Conservation (phyloP, 2,329 filamentous ascomycete genomes). For the Arachnomyces sp. region DNA sequence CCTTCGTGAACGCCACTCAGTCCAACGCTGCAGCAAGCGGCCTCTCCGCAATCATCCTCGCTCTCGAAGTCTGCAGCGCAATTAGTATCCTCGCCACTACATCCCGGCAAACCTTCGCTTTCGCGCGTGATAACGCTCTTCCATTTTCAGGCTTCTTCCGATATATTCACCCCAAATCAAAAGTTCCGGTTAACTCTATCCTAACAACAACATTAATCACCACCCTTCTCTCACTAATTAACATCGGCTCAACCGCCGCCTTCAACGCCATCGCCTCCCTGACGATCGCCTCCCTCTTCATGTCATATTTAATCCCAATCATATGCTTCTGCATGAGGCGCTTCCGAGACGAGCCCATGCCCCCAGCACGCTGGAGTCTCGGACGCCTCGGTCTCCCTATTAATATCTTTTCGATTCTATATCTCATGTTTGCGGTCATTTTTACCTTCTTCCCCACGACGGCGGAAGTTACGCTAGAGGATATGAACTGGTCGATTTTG, state of each 20-base stretch:
- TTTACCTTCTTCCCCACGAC: slow-evolving; percentile 23
- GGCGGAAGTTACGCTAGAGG: slow-evolving; percentile 10
- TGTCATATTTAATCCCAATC: slow-evolving; percentile 35
- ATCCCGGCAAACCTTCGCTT: slow-evolving; percentile 12
- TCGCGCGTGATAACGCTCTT: slow-evolving; percentile 47
- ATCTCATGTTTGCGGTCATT: slow-evolving; percentile 16
- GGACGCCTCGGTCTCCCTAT: slow-evolving; percentile 12
- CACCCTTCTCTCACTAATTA: slow-evolving; percentile 27
- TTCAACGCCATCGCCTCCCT: slow-evolving; percentile 36
- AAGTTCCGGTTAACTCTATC: slow-evolving; percentile 20
- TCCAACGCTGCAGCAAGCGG: slow-evolving; percentile 19
- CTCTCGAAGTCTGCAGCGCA: slow-evolving; percentile 23
- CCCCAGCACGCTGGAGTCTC: slow-evolving; percentile 32
- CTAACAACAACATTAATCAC: slow-evolving; percentile 20
- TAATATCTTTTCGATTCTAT: slow-evolving; percentile 7
- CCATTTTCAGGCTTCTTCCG: slow-evolving; percentile 36
- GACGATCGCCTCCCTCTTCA: slow-evolving; percentile 27
- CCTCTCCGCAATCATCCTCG: slow-evolving; percentile 21
- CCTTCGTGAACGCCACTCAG: slow-evolving; percentile 25
- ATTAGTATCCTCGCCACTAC: slow-evolving; percentile 25
- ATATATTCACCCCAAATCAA: slow-evolving; percentile 13
- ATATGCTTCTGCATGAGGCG: slow-evolving; percentile 31
- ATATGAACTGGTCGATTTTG: slow-evolving; percentile 24
- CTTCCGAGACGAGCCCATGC: slow-evolving; percentile 22
- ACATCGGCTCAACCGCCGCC: slow-evolving; percentile 39